phyloP scores from a whole-genome alignment of 371 early-diverging fungal species.

The Gilbertella persicaria region DNA sequence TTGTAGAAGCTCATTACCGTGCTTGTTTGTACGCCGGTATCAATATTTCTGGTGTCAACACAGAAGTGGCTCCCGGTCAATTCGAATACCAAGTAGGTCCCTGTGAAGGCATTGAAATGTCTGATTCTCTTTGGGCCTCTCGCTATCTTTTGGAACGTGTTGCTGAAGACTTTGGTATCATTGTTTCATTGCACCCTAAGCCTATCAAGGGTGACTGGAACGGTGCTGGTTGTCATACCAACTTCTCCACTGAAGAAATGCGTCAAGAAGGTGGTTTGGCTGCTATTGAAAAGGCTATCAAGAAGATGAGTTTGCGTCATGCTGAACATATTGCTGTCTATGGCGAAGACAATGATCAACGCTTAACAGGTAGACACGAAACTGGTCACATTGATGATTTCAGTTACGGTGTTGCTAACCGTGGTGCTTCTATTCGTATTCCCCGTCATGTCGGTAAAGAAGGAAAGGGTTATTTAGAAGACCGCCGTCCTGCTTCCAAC shows the following conservation, averaged over 20 bases:
- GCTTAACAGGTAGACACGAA: constrained; percentile 63
- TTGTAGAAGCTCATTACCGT: constrained; percentile 65
- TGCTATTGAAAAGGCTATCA: constrained; percentile 58
- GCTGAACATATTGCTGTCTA: constrained; percentile 65
- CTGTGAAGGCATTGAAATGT: constrained; percentile 58
- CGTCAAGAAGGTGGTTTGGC: constrained; percentile 57
- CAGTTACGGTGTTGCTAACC: constrained; percentile 64
- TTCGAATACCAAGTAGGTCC: constrained; percentile 67
- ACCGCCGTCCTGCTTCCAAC: constrained; percentile 67
- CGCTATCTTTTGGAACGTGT: constrained; percentile 60
- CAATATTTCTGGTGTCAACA: constrained; percentile 57
- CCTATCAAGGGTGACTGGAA: constrained; percentile 66
- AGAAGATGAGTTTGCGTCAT: constrained; percentile 55
- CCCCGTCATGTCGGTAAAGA: constrained; percentile 62
- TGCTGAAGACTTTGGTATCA: constrained; percentile 62
- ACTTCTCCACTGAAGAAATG: constrained; percentile 63
- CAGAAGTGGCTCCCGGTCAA: constrained; percentile 64
- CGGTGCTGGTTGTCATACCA: constrained; percentile 57
- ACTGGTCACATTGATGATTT: constrained; percentile 63
- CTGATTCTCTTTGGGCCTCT: constrained; percentile 61
- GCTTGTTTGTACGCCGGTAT: constrained; percentile 61
- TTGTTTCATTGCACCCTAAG: constrained; percentile 57
- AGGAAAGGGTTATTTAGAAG: constrained; percentile 65
- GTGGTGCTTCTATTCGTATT: constrained; percentile 71
- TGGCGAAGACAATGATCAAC: constrained; percentile 66